These are phyloP conservation scores for Phytophthora crassamura DNA, from an alignment of 352 stramenopile species.

Conservation along the genomic window DNA sequence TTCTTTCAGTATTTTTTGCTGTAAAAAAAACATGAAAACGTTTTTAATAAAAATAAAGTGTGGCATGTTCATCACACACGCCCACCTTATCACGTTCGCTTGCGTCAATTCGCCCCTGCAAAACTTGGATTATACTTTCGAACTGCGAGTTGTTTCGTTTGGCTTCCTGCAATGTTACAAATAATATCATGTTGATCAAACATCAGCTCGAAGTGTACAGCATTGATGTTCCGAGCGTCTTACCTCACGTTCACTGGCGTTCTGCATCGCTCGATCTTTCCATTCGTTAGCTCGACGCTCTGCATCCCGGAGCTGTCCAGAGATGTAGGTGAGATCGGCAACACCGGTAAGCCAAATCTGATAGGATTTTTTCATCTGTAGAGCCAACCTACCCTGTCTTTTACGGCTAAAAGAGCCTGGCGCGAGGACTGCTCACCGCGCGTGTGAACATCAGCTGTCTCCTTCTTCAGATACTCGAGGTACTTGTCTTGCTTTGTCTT, in stretches of 20 bases:
- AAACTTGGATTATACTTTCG: slow-evolving; percentile 23
- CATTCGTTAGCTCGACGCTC: slow-evolving; percentile 46
- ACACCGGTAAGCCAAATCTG: background rate
- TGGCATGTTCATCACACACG: background rate
- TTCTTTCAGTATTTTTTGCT: slow-evolving; percentile 44
- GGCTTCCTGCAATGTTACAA: slow-evolving; percentile 9
- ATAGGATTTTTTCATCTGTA: background rate
- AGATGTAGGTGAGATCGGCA: background rate
- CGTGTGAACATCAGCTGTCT: slow-evolving; percentile 39
- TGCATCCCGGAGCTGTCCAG: slow-evolving; percentile 39
- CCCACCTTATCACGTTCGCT: slow-evolving; percentile 33
- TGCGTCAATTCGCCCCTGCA: slow-evolving; percentile 15
- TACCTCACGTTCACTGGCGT: slow-evolving; percentile 53
- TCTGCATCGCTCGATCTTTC: slow-evolving; percentile 48
- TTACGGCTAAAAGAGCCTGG: slow-evolving; percentile 33
- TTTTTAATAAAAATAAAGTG: background rate
- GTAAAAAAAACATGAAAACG: background rate
- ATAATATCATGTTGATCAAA: background rate
- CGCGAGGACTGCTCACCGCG: slow-evolving; percentile 33
- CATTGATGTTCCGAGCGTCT: background rate
- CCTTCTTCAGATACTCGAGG: slow-evolving; percentile 55
- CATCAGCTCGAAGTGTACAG: background rate
- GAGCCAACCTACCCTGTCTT: slow-evolving; percentile 34
- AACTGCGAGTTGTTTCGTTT: slow-evolving; percentile 21
- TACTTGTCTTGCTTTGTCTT: slow-evolving; percentile 51